Evolutionary conservation across 495 filamentous ascomycete species (phyloP).

Genomic region (Cryomyces antarcticus): DNA sequence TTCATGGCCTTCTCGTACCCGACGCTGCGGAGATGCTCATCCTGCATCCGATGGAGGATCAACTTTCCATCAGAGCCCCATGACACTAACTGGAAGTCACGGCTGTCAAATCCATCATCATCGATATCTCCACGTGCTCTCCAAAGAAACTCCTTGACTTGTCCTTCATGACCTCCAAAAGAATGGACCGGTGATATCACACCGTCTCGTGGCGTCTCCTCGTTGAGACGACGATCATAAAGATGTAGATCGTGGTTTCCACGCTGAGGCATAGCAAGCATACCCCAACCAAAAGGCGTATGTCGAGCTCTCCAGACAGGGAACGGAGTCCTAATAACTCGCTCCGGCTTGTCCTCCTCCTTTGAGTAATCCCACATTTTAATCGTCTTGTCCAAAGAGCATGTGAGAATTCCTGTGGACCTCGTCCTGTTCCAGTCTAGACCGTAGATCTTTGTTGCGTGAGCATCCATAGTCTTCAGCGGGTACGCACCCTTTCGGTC

Average conservation of each 20-base stretch:
- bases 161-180: constrained; percentile 66
- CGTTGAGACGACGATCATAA: constrained; percentile 45
- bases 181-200: constrained; percentile 37
- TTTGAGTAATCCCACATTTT: constrained; percentile 77
- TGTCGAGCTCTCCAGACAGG: constrained; percentile 89
- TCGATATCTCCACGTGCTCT: constrained; percentile 45
- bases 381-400: constrained; percentile 78
- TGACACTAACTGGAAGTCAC: constrained; percentile 83
- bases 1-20: constrained; percentile 54
- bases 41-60: constrained; percentile 53
- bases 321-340: constrained; percentile 59
- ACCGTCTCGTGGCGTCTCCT: constrained; percentile 25
- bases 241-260: constrained; percentile 69
- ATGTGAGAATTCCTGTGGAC: constrained; percentile 53
- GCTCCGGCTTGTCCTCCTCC: constrained; percentile 37
- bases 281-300: constrained; percentile 73
- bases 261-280: constrained; percentile 81
- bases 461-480: constrained; percentile 64
- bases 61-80: constrained; percentile 80
- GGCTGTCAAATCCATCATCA: constrained; percentile 56
- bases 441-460: constrained; percentile 91
- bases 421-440: constrained; percentile 80
- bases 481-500: constrained; percentile 60
- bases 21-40: constrained; percentile 42
- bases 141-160: constrained; percentile 91